Conservation (phyloP, 768 basidiomycete genomes). For the Podaxis mareebaensis region DNA sequence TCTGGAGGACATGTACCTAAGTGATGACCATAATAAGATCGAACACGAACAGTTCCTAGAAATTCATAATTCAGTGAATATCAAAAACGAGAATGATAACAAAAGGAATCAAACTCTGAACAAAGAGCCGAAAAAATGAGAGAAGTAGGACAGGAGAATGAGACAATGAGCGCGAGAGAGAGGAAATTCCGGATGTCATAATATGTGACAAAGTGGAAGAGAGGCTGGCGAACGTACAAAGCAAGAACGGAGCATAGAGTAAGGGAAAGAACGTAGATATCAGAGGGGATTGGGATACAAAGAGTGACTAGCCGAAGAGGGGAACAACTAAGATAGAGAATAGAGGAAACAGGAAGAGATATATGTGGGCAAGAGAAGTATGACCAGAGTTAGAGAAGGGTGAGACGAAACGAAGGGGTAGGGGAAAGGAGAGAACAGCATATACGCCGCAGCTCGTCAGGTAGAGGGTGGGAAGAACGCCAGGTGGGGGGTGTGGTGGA, state of each 20-base stretch:
- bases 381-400: background rate
- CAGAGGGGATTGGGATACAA: background rate
- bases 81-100: constrained; percentile 1
- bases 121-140: background rate
- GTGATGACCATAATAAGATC: background rate
- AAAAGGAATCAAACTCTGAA: background rate
- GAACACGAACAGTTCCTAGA: constrained; percentile 9
- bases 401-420: background rate
- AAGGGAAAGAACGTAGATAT: constrained; percentile 1
- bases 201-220: background rate
- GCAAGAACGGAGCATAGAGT: constrained; percentile 6
- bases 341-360: background rate
- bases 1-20: background rate
- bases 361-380: no score
- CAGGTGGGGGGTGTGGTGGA: background rate
- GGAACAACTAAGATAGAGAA: constrained; percentile 1
- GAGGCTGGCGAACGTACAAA: constrained; percentile 19
- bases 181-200: background rate
- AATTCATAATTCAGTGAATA: background rate
- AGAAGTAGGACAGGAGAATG: constrained; percentile 14
- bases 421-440: background rate
- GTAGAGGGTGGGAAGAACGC: background rate
- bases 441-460: background rate
- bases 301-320: constrained; percentile 10
- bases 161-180: background rate